A percentile compares a stretch with the other conserved stretches of the same genome.
phyloP scores from a whole-genome alignment of 2,329 filamentous ascomycete genomes.

The Aspergillus amoenus region DNA sequence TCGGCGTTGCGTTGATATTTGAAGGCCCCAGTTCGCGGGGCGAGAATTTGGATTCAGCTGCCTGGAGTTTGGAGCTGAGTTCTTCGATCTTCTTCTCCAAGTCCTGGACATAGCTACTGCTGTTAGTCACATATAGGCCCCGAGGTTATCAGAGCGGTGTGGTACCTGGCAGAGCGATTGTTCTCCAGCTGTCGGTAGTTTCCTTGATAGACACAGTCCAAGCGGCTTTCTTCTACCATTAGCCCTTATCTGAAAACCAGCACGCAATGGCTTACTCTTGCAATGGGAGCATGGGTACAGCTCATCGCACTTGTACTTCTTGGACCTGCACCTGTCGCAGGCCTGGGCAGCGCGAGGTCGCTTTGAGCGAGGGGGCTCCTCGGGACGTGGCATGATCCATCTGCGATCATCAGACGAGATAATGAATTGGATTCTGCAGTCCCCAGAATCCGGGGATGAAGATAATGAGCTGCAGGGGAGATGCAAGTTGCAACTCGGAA shows the following conservation, averaged over 20 bases:
- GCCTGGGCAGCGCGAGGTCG: slow-evolving; percentile 47
- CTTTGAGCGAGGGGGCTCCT: slow-evolving; percentile 28
- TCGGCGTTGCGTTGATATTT: slow-evolving; percentile 22
- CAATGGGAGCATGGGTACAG: slow-evolving; percentile 46
- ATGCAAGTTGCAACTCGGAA: slow-evolving; percentile 14
- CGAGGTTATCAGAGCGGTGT: neutral
- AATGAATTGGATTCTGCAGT: too few species aligned
- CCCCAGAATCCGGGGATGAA: too few species aligned
- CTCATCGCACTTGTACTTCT: slow-evolving; percentile 53
- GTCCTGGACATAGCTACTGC: slow-evolving; percentile 34
- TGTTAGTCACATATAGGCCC: neutral
- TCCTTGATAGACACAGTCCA: slow-evolving; percentile 37
- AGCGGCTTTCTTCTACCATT: slow-evolving; percentile 28
- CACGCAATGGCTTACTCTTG: slow-evolving; percentile 34
- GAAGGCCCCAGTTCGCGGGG: slow-evolving; percentile 2
- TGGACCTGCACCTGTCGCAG: slow-evolving; percentile 47
- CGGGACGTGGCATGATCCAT: slow-evolving; percentile 31
- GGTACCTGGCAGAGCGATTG: slow-evolving; percentile 29
- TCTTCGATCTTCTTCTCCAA: slow-evolving; percentile 36
- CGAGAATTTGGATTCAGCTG: slow-evolving; percentile 22
- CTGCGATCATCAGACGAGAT: neutral
- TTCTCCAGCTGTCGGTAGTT: slow-evolving; percentile 33
- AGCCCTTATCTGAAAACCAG: neutral
- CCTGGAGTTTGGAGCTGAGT: slow-evolving; percentile 26
- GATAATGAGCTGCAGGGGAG: too few species aligned